Conservation (phyloP, 2,329 filamentous ascomycete species). For the Pseudogymnoascus sp. region DNA sequence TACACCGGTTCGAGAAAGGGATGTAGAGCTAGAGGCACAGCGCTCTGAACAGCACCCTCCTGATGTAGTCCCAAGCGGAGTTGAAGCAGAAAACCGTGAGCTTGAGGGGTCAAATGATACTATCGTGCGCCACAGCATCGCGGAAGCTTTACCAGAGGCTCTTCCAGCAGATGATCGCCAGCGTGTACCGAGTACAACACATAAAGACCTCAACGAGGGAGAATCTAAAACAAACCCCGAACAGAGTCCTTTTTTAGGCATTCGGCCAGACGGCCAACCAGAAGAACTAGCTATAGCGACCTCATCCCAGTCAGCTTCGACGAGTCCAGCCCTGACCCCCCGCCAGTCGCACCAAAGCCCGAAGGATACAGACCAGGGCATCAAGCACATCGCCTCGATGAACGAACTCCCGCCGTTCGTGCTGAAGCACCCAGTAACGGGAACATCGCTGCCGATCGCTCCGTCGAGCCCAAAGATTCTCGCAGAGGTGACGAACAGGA, state of each 20-base stretch:
- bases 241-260: conserved; percentile 33
- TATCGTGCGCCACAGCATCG: conserved; percentile 28
- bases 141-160: conserved; percentile 8
- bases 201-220: not conserved
- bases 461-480: not conserved
- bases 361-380: conserved; percentile 15
- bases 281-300: conserved; percentile 29
- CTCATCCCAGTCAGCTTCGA: conserved; percentile 31
- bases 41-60: not conserved
- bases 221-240: not conserved
- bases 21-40: not conserved
- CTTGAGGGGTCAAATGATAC: not conserved
- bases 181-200: not conserved
- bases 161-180: not conserved
- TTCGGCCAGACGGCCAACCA: conserved; percentile 15
- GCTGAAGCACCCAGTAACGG: conserved; percentile 17
- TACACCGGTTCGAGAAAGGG: not conserved
- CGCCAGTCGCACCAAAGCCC: conserved; percentile 24
- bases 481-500: not conserved
- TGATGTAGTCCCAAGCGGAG: not conserved
- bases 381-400: conserved; percentile 13
- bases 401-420: conserved; percentile 18
- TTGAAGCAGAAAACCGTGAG: not conserved
- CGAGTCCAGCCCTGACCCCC: conserved; percentile 24
- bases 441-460: not conserved